Conservation (phyloP, 2,329 filamentous ascomycete species). For the Acarospora socialis region DNA sequence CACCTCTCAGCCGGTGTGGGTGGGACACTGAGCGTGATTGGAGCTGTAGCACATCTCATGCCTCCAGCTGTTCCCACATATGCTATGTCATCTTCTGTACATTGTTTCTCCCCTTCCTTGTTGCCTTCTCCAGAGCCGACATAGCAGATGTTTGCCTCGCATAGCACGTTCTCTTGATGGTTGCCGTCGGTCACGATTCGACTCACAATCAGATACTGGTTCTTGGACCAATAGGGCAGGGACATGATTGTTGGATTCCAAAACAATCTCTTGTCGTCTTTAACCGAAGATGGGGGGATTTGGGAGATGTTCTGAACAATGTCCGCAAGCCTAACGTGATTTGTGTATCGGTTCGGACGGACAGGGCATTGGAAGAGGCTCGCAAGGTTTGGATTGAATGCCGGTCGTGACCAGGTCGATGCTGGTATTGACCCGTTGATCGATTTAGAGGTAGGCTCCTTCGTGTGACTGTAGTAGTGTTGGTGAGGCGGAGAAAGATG, state of each 20-base stretch:
- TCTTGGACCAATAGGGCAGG: slow-evolving; percentile 24
- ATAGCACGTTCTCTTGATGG: slow-evolving; percentile 25
- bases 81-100: slow-evolving; percentile 20
- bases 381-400: slow-evolving; percentile 12
- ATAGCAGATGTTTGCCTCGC: slow-evolving; percentile 26
- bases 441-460: background rate
- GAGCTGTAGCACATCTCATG: slow-evolving; percentile 21
- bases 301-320: slow-evolving; percentile 24
- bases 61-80: slow-evolving; percentile 21
- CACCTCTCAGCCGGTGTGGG: slow-evolving; percentile 26
- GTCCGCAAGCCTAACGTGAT: slow-evolving; percentile 22
- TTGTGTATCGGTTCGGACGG: slow-evolving; percentile 20
- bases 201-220: slow-evolving; percentile 25
- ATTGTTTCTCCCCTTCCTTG: slow-evolving; percentile 16
- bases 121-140: slow-evolving; percentile 8
- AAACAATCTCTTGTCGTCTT: slow-evolving; percentile 19
- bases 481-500: slow-evolving; percentile 10
- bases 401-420: slow-evolving; percentile 7
- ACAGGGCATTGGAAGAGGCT: slow-evolving; percentile 14
- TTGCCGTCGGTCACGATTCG: slow-evolving; percentile 23
- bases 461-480: slow-evolving; percentile 10
- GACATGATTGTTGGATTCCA: slow-evolving; percentile 28
- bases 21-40: slow-evolving; percentile 23
- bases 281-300: slow-evolving; percentile 12
- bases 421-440: slow-evolving; percentile 4